A percentile compares a stretch with the other conserved stretches of the same genome.
These are phyloP conservation scores for Phaffomyces thermotolerans DNA, from an alignment of 805 yeast species.

Conservation along the genomic window DNA sequence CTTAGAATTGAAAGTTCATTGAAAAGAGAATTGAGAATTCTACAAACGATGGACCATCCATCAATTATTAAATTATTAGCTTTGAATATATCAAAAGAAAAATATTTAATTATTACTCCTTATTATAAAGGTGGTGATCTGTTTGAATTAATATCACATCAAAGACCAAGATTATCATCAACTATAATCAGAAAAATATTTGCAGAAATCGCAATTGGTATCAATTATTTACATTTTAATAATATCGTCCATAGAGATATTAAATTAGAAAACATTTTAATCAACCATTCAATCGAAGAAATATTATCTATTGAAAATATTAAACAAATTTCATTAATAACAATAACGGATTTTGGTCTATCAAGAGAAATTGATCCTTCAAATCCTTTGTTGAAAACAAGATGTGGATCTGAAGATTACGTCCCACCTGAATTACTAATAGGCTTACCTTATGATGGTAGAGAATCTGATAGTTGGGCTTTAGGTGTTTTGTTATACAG, in stretches of 20 bases:
- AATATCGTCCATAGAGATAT: conserved; percentile 75
- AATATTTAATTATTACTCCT: conserved; percentile 53
- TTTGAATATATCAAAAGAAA: conserved; percentile 22
- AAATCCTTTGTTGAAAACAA: conserved; percentile 62
- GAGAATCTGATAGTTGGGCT: conserved; percentile 91
- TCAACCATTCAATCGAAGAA: conserved; percentile 33
- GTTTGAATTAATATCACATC: conserved; percentile 48
- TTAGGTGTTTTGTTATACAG: conserved; percentile 87
- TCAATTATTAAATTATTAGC: conserved; percentile 60
- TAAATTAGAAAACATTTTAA: conserved; percentile 78
- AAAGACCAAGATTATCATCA: conserved; percentile 38
- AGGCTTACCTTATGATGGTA: conserved; percentile 89
- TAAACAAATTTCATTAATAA: conserved; percentile 35
- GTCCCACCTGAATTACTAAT: conserved; percentile 90
- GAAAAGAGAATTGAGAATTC: conserved; percentile 66
- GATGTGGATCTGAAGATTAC: conserved; percentile 96
- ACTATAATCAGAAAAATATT: conserved; percentile 52
- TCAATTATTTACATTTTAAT: conserved; percentile 57
- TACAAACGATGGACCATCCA: conserved; percentile 56
- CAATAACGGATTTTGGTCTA: conserved; percentile 83
- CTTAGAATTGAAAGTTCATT: conserved; percentile 54
- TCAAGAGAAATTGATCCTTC: conserved; percentile 59
- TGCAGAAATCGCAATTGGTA: conserved; percentile 63
- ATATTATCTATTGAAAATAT: conserved; percentile 12
- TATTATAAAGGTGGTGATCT: conserved; percentile 84